Conservation (phyloP, 441 rosid species). For the Populus hybrid region DNA sequence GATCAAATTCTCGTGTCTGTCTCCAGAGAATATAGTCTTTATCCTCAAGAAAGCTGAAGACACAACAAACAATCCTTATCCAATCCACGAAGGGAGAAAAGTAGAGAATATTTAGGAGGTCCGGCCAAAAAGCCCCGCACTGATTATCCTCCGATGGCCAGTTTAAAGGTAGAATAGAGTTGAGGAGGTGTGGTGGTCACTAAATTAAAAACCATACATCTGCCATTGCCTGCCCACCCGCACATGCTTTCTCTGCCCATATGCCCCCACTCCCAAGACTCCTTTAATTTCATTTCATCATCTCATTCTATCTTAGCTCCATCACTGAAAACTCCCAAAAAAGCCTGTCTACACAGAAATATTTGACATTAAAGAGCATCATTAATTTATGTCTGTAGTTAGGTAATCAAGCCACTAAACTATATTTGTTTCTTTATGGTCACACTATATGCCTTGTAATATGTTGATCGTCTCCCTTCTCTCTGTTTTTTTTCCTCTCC, state of each 20-base stretch:
- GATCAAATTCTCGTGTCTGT: slow-evolving; percentile 2
- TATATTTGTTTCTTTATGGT: not conserved
- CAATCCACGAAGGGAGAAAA: not conserved
- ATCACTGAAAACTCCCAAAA: slow-evolving; percentile 3
- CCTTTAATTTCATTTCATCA: not conserved
- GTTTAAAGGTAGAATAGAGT: slow-evolving; percentile 9
- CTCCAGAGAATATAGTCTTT: not conserved
- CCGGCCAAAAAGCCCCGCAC: not conserved
- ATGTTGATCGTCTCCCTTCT: not conserved
- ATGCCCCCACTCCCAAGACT: slow-evolving; percentile 5
- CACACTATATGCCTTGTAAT: not conserved
- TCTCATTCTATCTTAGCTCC: slow-evolving; percentile 1
- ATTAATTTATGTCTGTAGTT: slow-evolving; percentile 1
- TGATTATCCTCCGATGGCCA: slow-evolving; percentile 4
- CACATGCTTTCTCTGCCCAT: slow-evolving; percentile 33
- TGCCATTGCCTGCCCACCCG: slow-evolving; percentile 25
- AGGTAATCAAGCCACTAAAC: not conserved
- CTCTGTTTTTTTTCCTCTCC: not conserved
- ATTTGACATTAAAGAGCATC: not conserved
- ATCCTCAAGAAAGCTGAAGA: not conserved
- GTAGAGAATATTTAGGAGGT: slow-evolving; percentile 1
- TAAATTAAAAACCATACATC: slow-evolving; percentile 12
- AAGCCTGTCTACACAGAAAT: slow-evolving; percentile 5
- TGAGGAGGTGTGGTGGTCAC: slow-evolving; percentile 14
- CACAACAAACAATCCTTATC: not conserved